Base-by-base conservation (phyloP, 164 flowering plant species). In the Platanus orientalis region DNA sequence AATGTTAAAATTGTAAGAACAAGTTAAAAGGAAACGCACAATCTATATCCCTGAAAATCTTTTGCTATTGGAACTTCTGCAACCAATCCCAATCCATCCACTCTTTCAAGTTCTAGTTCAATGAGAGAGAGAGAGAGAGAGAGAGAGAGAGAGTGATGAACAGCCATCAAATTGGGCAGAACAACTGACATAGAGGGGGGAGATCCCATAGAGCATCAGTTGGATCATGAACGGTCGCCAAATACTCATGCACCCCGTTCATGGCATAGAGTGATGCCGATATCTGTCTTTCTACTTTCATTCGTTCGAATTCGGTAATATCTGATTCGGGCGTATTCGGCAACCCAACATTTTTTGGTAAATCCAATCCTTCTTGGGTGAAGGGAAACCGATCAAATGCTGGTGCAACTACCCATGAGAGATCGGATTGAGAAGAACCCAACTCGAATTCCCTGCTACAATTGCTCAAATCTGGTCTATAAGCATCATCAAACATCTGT, bases 201-300 rank as follows among this genome's bases (percentile, higher is more conserved):
- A 84, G 88, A 83, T 89, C 92, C 96, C 96, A 89, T 1, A 86
- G 34, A 44, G 84, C 71, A 56, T 89, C 91, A 47, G 34, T 21
- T 39, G 83, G 75, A 69, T 83, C 88, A 77, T 76, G 64, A 17
- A 76, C 72, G 40, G 76, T 76, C 32, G 9, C 42, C 42, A 36
- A 36, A 14, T 36, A 36, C 10, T 87, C 91, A 28, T 87, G 85
- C 29, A 87, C 82, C 2, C 89, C 97, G 56, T 85, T 85, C 28
- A 81, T 71, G 0, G 90, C 88, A 44, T 85, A 83, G 1, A 85
- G 77, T 1, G 92, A 83, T 7, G 42, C 42, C 7, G 90, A 85
- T 27, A 85, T 86, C 74, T 81, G 87, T 64, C 86, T 78, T 39
- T 89, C 96, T 6, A 87, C 86, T 73, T 81, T 83, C 84, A 89